Base-by-base conservation (phyloP, 2,329 filamentous ascomycete genomes). In the Hymenoscyphus repandus region DNA sequence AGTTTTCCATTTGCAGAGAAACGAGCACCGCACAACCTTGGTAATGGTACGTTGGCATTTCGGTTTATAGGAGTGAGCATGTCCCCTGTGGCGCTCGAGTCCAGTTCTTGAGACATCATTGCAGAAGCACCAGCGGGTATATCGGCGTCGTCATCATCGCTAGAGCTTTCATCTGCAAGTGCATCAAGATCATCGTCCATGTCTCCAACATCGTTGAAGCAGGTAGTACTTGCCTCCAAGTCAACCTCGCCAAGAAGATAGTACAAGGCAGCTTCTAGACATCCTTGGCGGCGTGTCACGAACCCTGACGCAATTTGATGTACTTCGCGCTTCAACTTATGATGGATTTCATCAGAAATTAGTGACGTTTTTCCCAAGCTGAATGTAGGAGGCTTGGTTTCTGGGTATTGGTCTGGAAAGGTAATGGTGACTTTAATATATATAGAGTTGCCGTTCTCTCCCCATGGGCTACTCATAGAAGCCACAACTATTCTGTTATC, bases 91-190 rank as follows among this genome's bases (percentile, higher is more conserved):
- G 70, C 72, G 53, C 76, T 80, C 7, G 74, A 72, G 39, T 73
- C 74, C 18, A 84, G 70, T 57, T 84, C 80, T 56, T 83, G 80
- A 6, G 80, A 83, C 77, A 84, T 79, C 48, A 77, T 76, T 11
- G 74, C 76, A 7, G 64, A 67, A 31, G 62, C 58, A 38, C 62
- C 63, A n/a, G 63, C 57, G 27, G 64, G 64, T 40, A 66, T 65
- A 55, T 66, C 57, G 11, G 69, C 70, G 43, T 91, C 88, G 57
- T 91, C 88, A 53, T 89, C 86, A 55, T 90, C 86, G 61, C 88
- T 95, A 2, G 90, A 96, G 58, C 88, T 92, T 57, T 93, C 89
- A 51, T 88, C 86, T 30, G 73, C 77, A 33, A 82, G 67, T 2
- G 71, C 79, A 52, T 77, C 78, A 5, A 79, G 62, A 61, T 67